Evolutionary conservation across 2,329 filamentous ascomycete genomes (phyloP), one percentile per base, ranked within the genome.

Genomic region (Didymella pomorum): DNA sequence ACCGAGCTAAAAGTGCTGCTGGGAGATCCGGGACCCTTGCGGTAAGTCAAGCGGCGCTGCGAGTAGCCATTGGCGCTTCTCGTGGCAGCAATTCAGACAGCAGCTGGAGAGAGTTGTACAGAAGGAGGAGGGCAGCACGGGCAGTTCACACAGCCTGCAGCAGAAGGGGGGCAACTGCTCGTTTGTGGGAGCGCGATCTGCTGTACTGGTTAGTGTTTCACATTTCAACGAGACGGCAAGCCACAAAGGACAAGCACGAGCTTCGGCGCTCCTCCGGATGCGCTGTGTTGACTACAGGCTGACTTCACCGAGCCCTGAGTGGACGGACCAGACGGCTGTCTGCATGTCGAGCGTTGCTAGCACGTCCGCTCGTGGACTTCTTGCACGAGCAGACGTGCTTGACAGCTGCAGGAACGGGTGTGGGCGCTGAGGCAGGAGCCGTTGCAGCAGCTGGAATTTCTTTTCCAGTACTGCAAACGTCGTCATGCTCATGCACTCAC

Each of bases 51-150:
- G 54, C 50, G 42, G 47, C 44, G 46, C 10, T 28, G 28, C 28
- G 21, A 48, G 53, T 43, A 53, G 58, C 62, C 60, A 65, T 67
- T 59, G 59, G 57, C 33, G 43, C 56, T 55, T 55, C 46, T 29
- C 8, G 26, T 47, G 28, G 52, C 58, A 47, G 59, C 56, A 51
- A 49, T 51, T 49, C 53, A 62, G 39, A 21, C 47, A 33, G 44
- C 28, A 56, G 20, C 39, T 42, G 48, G 26, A 33, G 26, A 16
- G 20, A 33, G 44, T 50, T 52, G 51, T 50, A 21, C 43, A 45
- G 9, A 28, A n/a, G 4, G n/a, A 29, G 8, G 7, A 16, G 16
- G 23, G 21, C 21, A 37, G 47, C 53, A 51, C 42, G 37, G 45
- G 41, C 49, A 60, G 31, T 56, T 57, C 62, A 37, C 43, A 54